Conservation (phyloP, 2,329 filamentous ascomycete genomes). For the Sclerotinia spermophila region DNA sequence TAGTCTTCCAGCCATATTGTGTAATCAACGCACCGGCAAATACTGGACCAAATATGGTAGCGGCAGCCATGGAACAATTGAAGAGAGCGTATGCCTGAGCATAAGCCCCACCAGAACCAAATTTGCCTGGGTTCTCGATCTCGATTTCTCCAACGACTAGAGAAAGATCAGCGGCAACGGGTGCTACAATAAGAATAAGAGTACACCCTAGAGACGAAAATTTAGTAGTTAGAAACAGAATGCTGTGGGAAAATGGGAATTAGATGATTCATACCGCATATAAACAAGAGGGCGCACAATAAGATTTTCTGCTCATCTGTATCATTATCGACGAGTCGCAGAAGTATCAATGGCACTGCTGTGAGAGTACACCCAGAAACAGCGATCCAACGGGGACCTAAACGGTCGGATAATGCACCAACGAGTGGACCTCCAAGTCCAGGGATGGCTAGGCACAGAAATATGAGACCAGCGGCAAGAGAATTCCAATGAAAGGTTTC, state of each 20-base stretch:
- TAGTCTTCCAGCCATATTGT: constrained; percentile 48
- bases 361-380: constrained; percentile 54
- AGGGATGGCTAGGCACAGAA: constrained; percentile 55
- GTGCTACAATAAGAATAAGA: constrained; percentile 55
- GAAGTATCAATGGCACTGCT: constrained; percentile 55
- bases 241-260: neutral
- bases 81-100: constrained; percentile 55
- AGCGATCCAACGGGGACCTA: constrained; percentile 60
- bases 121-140: constrained; percentile 44
- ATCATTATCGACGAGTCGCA: constrained; percentile 60
- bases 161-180: constrained; percentile 66
- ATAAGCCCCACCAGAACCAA: constrained; percentile 53
- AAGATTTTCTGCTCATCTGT: constrained; percentile 58
- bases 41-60: constrained; percentile 49
- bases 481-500: constrained; percentile 53
- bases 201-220: constrained; percentile 31
- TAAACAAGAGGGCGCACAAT: constrained; percentile 56
- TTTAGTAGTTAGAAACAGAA: constrained; percentile 23
- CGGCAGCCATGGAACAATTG: constrained; percentile 50
- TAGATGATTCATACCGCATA: constrained; percentile 45
- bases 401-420: constrained; percentile 45
- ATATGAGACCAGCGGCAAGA: constrained; percentile 53
- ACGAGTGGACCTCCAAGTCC: constrained; percentile 55
- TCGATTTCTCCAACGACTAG: constrained; percentile 54
- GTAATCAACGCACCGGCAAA: constrained; percentile 47